Evolutionary conservation across 192 early-diverging fungal species (phyloP), one percentile per base, ranked within the genome.

Genomic region (Backusella sp.): DNA sequence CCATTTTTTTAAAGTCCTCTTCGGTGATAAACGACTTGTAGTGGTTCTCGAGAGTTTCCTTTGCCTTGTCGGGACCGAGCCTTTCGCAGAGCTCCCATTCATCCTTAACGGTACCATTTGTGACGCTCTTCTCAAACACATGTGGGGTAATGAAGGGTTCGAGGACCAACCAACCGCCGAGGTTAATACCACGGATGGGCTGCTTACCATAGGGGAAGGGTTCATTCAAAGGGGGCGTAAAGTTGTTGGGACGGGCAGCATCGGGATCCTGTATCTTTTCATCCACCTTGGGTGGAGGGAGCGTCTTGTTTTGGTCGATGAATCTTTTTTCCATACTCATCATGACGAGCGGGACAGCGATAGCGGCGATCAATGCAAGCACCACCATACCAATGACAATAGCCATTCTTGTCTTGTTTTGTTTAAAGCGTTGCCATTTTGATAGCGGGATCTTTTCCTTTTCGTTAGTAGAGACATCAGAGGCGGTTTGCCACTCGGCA

Each of bases 131-230:
- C 6, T 83, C 71, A 80, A 90, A 88, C 23, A 88, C 70, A 3
- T 74, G 82, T 1, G 88, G 88, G 3, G 83, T 86, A 67, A 88
- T 85, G 62, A 85, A 86, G 3, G 86, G 77, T 77, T 93, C 92
- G 2, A 91, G 83, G 9, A 93, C 91, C 42, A 93, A 86, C 76
- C 90, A 89, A 8, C 92, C 91, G 46, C 92, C 90, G 1, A 93
- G 76, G 37, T 92, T 93, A 30, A 92, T 91, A 7, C 92, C 92
- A 6, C 90, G 87, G 35, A 92, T 89, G 44, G 67, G 46, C 26
- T 81, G 39, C 4, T 72, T 42, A 62, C 77, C 76, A 56, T 85
- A 88, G 17, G 75, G 70, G 72, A 88, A 84, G n/a, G 73, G 67
- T 32, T 84, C 71, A 35, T 80, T 76, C 21, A 88, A 73, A 8